Percentiles rank a stretch among this genome's conserved stretches.
Conservation (phyloP, 345 rosid genomes). For the Isatis tinctoria region DNA sequence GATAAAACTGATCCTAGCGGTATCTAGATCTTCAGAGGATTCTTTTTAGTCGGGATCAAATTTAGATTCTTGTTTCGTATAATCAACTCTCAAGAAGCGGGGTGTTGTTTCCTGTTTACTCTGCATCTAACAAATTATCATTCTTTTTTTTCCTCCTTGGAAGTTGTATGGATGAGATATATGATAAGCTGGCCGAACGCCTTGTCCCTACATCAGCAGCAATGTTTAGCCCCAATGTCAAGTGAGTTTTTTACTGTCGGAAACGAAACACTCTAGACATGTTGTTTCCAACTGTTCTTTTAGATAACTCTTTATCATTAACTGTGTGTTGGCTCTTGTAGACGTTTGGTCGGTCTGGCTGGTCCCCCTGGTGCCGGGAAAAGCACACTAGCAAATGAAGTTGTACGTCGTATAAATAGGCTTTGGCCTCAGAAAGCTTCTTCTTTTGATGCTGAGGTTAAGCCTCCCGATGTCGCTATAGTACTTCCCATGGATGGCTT, state of each 20-base stretch:
- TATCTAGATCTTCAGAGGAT: background rate
- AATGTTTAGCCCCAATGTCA: slow-evolving; percentile 47
- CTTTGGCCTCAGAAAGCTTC: slow-evolving; percentile 69
- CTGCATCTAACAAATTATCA: background rate
- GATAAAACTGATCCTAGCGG: background rate
- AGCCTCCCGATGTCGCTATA: slow-evolving; percentile 63
- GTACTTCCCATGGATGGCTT: slow-evolving; percentile 97
- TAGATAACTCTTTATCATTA: background rate
- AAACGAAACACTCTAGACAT: background rate
- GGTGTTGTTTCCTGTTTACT: background rate
- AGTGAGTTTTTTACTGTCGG: slow-evolving; percentile 40
- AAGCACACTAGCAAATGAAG: slow-evolving; percentile 78
- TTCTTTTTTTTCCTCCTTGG: background rate
- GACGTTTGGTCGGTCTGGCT: slow-evolving; percentile 80
- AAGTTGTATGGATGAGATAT: slow-evolving; percentile 83
- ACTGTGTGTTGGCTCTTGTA: slow-evolving; percentile 28
- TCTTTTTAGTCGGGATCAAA: too few species aligned
- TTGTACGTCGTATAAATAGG: slow-evolving; percentile 57
- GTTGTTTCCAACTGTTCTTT: background rate
- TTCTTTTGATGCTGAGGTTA: slow-evolving; percentile 62
- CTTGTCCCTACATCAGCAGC: slow-evolving; percentile 59
- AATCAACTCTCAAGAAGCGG: background rate
- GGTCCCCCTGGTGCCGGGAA: slow-evolving; percentile 98
- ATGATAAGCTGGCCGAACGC: slow-evolving; percentile 64
- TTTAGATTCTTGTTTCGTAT: background rate